Percentiles rank a stretch among this genome's conserved stretches.
Evolutionary conservation across 2,329 filamentous ascomycete species (phyloP).

Genomic region (Phaeosphaeria sp.): DNA sequence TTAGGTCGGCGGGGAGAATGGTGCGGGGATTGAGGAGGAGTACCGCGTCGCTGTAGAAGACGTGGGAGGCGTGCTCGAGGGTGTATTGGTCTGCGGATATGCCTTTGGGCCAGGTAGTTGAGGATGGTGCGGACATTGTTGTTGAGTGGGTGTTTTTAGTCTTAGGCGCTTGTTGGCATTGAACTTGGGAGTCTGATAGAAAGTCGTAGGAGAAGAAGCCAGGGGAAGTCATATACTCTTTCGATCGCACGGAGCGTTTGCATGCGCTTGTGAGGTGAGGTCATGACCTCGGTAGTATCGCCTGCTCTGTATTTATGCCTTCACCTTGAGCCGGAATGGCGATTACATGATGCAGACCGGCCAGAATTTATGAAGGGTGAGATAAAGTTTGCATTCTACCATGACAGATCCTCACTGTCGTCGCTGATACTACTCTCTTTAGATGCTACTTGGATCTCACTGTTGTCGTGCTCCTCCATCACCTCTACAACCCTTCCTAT

Average conservation of each 20-base stretch:
- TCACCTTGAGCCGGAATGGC: too few species aligned
- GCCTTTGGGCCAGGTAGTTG: neutral
- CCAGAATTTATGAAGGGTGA: too few species aligned
- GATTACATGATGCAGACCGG: too few species aligned
- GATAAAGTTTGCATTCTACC: neutral
- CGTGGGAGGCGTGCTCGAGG: neutral
- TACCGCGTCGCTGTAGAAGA: neutral
- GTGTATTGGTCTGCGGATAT: neutral
- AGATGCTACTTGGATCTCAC: neutral
- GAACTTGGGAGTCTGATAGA: too few species aligned
- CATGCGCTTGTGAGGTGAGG: too few species aligned
- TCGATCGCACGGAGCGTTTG: too few species aligned
- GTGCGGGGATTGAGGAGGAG: neutral
- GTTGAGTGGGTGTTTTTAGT: too few species aligned
- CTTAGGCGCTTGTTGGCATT: too few species aligned
- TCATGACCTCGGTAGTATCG: too few species aligned
- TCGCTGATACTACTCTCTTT: neutral
- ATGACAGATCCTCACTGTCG: neutral
- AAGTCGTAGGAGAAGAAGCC: too few species aligned
- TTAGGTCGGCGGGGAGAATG: neutral
- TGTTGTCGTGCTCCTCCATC: conserved; percentile 28
- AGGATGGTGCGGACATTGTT: neutral
- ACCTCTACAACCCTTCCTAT: conserved; percentile 34
- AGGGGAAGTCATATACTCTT: too few species aligned
- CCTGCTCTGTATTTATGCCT: too few species aligned